Evolutionary conservation across 106 monocot species (phyloP).

Genomic region (Dendrobium catenatum): DNA sequence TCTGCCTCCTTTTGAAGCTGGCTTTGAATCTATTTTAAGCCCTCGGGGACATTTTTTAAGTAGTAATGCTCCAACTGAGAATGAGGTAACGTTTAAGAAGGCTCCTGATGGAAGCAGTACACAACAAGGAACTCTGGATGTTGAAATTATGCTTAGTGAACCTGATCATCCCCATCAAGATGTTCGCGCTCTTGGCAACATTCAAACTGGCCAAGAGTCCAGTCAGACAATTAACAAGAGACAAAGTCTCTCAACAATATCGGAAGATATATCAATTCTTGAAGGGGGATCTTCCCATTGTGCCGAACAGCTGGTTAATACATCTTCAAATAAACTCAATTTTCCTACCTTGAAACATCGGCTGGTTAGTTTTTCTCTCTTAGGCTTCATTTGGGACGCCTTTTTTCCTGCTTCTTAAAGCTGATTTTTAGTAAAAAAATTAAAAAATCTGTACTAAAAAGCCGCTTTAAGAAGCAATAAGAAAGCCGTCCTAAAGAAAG

Average conservation of each 20-base stretch:
- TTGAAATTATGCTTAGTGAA: slow-evolving; percentile 15
- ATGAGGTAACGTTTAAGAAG: neutral
- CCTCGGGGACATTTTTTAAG: slow-evolving; percentile 4
- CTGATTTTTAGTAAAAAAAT: too few species aligned
- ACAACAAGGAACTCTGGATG: slow-evolving; percentile 23
- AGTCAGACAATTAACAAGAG: slow-evolving; percentile 4
- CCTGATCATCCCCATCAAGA: neutral
- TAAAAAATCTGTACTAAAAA: too few species aligned
- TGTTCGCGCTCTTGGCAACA: neutral
- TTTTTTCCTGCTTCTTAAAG: too few species aligned
- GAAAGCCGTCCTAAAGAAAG: too few species aligned
- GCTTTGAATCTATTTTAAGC: slow-evolving; percentile 5
- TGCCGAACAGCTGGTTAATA: slow-evolving; percentile 3
- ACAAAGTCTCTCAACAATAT: slow-evolving; percentile 31
- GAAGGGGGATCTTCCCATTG: slow-evolving; percentile 13
- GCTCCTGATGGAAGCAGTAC: slow-evolving; percentile 6
- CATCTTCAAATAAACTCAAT: slow-evolving; percentile 22
- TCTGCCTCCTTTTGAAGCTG: slow-evolving; percentile 32
- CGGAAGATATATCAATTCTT: slow-evolving; percentile 22
- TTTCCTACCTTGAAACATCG: slow-evolving; percentile 13
- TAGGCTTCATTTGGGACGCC: too few species aligned
- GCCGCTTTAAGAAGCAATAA: too few species aligned
- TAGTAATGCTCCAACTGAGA: slow-evolving; percentile 15
- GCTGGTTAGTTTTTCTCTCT: slow-evolving; percentile 24
- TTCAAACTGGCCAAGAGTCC: slow-evolving; percentile 11